phyloP scores from a whole-genome alignment of 148 eudicot species.

The Cornus controversa region DNA sequence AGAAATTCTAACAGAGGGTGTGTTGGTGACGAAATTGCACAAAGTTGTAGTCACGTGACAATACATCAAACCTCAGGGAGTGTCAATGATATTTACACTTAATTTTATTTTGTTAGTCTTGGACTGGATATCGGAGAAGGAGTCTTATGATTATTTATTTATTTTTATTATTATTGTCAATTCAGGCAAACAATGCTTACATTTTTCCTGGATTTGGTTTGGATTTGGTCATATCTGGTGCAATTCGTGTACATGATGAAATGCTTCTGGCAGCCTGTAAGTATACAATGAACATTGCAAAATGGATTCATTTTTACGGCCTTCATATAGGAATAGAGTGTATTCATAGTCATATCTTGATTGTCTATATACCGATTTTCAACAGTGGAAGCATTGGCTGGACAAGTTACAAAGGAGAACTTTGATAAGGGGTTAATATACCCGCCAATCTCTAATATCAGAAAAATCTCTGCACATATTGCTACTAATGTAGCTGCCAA shows the following conservation, averaged over 20 bases:
- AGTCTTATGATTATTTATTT: slow-evolving; percentile 1
- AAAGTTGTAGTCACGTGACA: no score
- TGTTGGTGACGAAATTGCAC: no score
- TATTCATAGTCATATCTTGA: background rate
- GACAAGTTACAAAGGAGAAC: slow-evolving; percentile 74
- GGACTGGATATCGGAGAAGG: no score
- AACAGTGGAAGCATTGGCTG: slow-evolving; percentile 90
- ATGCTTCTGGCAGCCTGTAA: slow-evolving; percentile 93
- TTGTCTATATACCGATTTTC: background rate
- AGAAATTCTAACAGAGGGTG: no score
- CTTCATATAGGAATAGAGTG: background rate
- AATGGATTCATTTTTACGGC: background rate
- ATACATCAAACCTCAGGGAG: no score
- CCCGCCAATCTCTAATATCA: slow-evolving; percentile 71
- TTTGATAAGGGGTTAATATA: slow-evolving; percentile 73
- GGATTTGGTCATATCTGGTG: slow-evolving; percentile 86
- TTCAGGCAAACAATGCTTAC: slow-evolving; percentile 88
- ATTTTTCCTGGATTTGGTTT: slow-evolving; percentile 93
- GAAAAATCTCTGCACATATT: slow-evolving; percentile 82
- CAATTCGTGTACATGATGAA: slow-evolving; percentile 83
- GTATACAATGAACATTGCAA: slow-evolving; percentile 14
- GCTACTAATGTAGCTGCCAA: slow-evolving; percentile 94
- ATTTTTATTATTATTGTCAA: background rate
- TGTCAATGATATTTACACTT: no score
- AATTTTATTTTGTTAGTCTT: no score